Evolutionary conservation across 1,284 basidiomycete genomes (phyloP).

Genomic region (Apiotrichum akiyoshidainum): DNA sequence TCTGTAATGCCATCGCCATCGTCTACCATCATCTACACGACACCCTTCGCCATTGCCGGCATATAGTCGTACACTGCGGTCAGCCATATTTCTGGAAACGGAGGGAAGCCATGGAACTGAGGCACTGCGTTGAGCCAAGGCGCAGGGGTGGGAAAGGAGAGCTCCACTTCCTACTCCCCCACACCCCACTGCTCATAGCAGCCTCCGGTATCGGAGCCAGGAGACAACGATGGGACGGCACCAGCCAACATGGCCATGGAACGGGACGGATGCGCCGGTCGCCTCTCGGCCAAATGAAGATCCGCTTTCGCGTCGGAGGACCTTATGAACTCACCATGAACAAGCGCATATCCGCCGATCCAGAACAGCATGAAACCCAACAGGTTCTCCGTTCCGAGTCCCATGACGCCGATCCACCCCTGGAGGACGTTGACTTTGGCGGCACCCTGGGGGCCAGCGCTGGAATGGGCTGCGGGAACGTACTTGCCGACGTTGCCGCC

Average conservation of each 20-base stretch:
- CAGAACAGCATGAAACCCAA: conserved; percentile 82
- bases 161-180: too few relatives aligned
- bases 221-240: too few relatives aligned
- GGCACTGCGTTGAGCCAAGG: too few relatives aligned
- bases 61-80: conserved; percentile 21
- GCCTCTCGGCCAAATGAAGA: too few relatives aligned
- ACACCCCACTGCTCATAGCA: too few relatives aligned
- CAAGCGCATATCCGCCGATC: conserved; percentile 71
- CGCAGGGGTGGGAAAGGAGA: too few relatives aligned
- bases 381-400: conserved; percentile 78
- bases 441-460: conserved; percentile 38
- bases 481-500: conserved; percentile 51
- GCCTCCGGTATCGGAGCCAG: too few relatives aligned
- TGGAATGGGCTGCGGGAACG: conserved; percentile 34
- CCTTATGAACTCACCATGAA: conserved; percentile 18
- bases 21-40: not conserved
- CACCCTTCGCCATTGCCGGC: not conserved
- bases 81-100: not conserved
- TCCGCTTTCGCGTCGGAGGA: not conserved
- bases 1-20: not conserved
- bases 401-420: conserved; percentile 60
- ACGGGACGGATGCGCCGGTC: too few relatives aligned
- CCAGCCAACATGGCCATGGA: too few relatives aligned
- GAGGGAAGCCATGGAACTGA: too few relatives aligned
- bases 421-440: conserved; percentile 40